Percentiles rank a stretch among this genome's conserved stretches.
These are phyloP conservation scores for Trametes meyenii DNA, from an alignment of 768 basidiomycete species.

Conservation along the genomic window DNA sequence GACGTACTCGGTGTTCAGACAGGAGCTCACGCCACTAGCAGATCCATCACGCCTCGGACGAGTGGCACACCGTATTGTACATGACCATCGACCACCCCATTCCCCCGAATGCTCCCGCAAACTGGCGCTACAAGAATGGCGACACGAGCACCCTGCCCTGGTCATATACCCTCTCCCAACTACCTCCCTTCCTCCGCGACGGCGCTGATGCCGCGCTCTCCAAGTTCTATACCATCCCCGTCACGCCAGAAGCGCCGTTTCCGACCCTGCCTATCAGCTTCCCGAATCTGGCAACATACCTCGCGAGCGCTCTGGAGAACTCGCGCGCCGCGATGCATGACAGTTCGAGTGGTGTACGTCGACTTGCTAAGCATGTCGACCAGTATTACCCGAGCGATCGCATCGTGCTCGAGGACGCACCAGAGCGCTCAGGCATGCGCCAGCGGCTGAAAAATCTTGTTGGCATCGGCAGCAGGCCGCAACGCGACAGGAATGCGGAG, in stretches of 20 bases:
- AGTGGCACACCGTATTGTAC: conserved; percentile 79
- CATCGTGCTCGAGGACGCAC: conserved; percentile 37
- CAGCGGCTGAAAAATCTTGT: conserved; percentile 66
- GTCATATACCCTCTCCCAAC: conserved; percentile 63
- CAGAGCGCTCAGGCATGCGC: conserved; percentile 46
- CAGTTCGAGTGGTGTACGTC: conserved; percentile 60
- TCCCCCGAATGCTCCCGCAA: conserved; percentile 47
- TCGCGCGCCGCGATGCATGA: conserved; percentile 65
- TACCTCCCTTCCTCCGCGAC: conserved; percentile 66
- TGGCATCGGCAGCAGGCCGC: conserved; percentile 49
- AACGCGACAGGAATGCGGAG: conserved; percentile 68
- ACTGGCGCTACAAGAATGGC: conserved; percentile 52
- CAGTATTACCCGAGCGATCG: conserved; percentile 61
- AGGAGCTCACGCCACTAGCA: conserved; percentile 32
- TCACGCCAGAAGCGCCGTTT: conserved; percentile 57
- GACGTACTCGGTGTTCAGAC: neutral
- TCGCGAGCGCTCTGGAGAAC: conserved; percentile 70
- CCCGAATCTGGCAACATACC: conserved; percentile 74
- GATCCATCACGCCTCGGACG: conserved; percentile 58
- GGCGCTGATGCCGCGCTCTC: conserved; percentile 63
- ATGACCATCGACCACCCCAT: conserved; percentile 73
- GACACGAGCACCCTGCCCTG: conserved; percentile 73
- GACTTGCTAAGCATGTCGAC: conserved; percentile 71
- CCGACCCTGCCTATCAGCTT: conserved; percentile 76
- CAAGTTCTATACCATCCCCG: conserved; percentile 73